These are phyloP conservation scores for Canariomyces notabilis DNA, from an alignment of 2,329 filamentous ascomycete genomes.

Conservation along the genomic window DNA sequence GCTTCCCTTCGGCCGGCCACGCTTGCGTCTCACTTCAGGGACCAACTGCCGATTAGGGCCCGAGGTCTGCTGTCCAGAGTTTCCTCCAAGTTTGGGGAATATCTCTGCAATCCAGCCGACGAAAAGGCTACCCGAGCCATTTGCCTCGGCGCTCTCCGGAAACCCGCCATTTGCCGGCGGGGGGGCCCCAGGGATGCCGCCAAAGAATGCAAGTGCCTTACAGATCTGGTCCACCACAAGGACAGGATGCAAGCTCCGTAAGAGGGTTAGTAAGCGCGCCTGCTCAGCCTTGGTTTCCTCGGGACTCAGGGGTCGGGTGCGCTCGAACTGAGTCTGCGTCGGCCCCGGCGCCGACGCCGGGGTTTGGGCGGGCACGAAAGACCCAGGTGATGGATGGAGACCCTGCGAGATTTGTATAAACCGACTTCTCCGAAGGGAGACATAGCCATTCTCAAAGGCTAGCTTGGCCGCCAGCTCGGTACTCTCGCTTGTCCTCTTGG, in stretches of 20 bases:
- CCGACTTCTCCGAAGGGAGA: conserved; percentile 42
- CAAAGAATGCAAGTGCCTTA: conserved; percentile 59
- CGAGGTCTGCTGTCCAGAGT: conserved; percentile 19
- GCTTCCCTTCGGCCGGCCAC: conserved; percentile 55
- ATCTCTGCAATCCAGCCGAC: conserved; percentile 60
- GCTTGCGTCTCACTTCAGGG: conserved; percentile 36
- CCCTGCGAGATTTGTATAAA: conserved; percentile 32
- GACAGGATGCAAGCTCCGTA: conserved; percentile 51
- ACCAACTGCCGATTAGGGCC: conserved; percentile 24
- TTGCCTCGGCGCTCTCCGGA: conserved; percentile 50
- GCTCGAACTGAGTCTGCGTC: conserved; percentile 5
- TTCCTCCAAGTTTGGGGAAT: conserved; percentile 44
- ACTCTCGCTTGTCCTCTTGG: conserved; percentile 57
- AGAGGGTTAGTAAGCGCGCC: conserved; percentile 51
- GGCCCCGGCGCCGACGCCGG: conserved; percentile 9
- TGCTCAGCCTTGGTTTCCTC: conserved; percentile 55
- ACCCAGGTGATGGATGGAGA: conserved; percentile 19
- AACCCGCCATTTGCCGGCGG: conserved; percentile 47
- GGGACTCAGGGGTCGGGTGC: conserved; percentile 31
- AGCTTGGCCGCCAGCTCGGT: conserved; percentile 54
- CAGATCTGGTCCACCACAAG: conserved; percentile 58
- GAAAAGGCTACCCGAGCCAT: conserved; percentile 54
- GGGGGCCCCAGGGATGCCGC: conserved; percentile 52
- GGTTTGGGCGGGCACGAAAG: conserved; percentile 13
- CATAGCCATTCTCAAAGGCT: conserved; percentile 50